A percentile compares a stretch with the other conserved stretches of the same genome.
These are phyloP conservation scores for Fusarium nygamai DNA, from an alignment of 2,329 filamentous ascomycete species.

Conservation along the genomic window DNA sequence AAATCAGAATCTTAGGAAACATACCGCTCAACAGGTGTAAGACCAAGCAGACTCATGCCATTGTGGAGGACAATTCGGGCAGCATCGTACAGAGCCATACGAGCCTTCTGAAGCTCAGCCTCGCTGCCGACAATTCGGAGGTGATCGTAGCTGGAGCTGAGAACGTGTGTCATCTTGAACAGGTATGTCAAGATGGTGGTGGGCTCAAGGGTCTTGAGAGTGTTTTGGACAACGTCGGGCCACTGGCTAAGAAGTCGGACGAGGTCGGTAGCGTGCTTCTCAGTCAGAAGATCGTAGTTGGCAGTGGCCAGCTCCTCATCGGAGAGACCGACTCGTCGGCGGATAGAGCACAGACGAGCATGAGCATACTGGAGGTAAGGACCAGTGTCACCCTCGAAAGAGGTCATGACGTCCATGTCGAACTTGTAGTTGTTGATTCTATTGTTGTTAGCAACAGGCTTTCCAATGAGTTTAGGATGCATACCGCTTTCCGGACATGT, in stretches of 20 bases:
- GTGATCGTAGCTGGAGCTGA: slow-evolving; percentile 85
- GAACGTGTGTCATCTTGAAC: slow-evolving; percentile 85
- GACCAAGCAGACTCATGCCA: slow-evolving; percentile 82
- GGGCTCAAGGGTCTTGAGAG: slow-evolving; percentile 84
- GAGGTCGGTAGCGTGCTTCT: slow-evolving; percentile 77
- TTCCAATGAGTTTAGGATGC: slow-evolving; percentile 29
- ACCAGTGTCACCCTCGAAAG: slow-evolving; percentile 86
- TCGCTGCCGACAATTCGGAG: slow-evolving; percentile 85
- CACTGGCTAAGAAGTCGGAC: slow-evolving; percentile 82
- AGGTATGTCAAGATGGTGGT: slow-evolving; percentile 67
- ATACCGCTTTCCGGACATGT: slow-evolving; percentile 93
- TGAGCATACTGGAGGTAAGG: slow-evolving; percentile 88
- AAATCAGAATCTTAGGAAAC: background rate
- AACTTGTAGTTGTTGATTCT: slow-evolving; percentile 75
- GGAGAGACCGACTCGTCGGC: slow-evolving; percentile 63
- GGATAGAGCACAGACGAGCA: slow-evolving; percentile 74
- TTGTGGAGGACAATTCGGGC: slow-evolving; percentile 81
- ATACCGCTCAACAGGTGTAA: slow-evolving; percentile 75
- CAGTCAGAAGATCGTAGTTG: slow-evolving; percentile 74
- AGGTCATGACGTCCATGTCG: slow-evolving; percentile 83
- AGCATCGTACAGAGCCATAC: slow-evolving; percentile 81
- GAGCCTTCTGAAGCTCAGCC: slow-evolving; percentile 69
- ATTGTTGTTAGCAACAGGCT: slow-evolving; percentile 5
- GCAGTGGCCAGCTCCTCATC: slow-evolving; percentile 69
- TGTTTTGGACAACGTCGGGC: slow-evolving; percentile 86